Base-by-base conservation (phyloP, 441 rosid species). In the Flueggea neowawraea region DNA sequence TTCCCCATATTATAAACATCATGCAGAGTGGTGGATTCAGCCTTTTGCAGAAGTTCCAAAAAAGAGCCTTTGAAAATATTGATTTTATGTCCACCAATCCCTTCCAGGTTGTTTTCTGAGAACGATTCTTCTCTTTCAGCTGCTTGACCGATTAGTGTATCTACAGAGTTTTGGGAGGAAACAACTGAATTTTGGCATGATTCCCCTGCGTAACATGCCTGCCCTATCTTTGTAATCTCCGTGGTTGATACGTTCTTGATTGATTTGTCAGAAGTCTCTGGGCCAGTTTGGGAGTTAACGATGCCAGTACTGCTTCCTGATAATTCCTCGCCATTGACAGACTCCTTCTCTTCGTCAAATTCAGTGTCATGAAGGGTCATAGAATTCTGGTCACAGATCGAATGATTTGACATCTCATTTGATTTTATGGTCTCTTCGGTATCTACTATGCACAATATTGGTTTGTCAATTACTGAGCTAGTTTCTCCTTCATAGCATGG, bases 131-230 rank as follows among this genome's bases (percentile, higher is more conserved):
- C 75, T 76, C 83, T 80, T 54, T 87, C 86, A 60, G 66, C 77
- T 61, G 65, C 60, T 74, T 83, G 78, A 72, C 65, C 69, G 71
- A 64, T 60, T 54, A 80, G 69, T 62, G 71, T 66, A 57, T 76
- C 71, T 59, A 61, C 17, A 16, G 90, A 80, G 60, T 73, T 71
- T 50, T 79, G 91, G 64, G 80, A 77, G 65, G 92, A 80, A 67
- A 80, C n/a, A 47, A 64, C 76, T n/a, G 95, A 86, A 71, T 75
- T 85, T 63, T 83, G 90, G 66, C 82, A 82, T 33, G 83, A 82
- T 28, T 50, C 78, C 66, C 55, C 69, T 39, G 51, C 60, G 31
- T 49, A 55, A 67, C 50, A 58, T 16, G 50, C 60, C 45, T 73
- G 61, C 54, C 61, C 72, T 47, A 39, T 63, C 53, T 68, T 63